Evolutionary conservation across 1,284 basidiomycete genomes (phyloP), one percentile per base, ranked within the genome.

Genomic region (Ustilago esculenta): DNA sequence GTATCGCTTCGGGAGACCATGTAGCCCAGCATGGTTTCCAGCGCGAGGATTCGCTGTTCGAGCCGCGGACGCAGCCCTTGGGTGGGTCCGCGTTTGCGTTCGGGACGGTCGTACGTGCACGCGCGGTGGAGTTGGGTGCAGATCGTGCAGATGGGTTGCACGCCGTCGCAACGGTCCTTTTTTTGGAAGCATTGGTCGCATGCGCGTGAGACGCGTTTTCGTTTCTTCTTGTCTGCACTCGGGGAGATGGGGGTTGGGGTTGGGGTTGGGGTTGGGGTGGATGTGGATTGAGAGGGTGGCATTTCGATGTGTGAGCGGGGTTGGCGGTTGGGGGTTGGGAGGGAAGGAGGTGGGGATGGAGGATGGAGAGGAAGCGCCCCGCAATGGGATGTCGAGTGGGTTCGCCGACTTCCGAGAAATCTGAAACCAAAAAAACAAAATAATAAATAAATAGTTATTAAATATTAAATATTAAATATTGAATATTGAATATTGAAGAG

Each of bases 151-250:
- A 57, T 33, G 14, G 69, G 69, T 7, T 40, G 35, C 0, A 44
- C 15, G 2, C 64, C 69, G n/a, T 72, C 69, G 25, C 69, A 72
- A 4, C 49, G 47, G 30, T 72, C 69, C 29, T 72, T 72, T 37
- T 68, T 67, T 17, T 34, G 45, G 23, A 67, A 72, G 20, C 69
- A 72, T 45, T 72, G 69, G 24, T 72, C 69, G 46, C 69, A 72
- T 5, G 69, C 69, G 35, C 69, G 53, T n/a, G 64, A 64, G 25
- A 72, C 56, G 0, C 69, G 57, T 49, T 67, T 72, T 20, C 69
- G 46, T 32, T 72, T 72, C 11, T 24, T 15, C 14, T 36, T 47
- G 12, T 23, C 8, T n/a, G 23, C 15, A 29, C 27, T 45, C 29
- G 6, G 40, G n/a, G n/a, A n/a, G n/a, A n/a, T n/a, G n/a, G n/a